These are phyloP conservation scores for Psilocybe cyanescens DNA, from an alignment of 768 basidiomycete species.

Conservation along the genomic window DNA sequence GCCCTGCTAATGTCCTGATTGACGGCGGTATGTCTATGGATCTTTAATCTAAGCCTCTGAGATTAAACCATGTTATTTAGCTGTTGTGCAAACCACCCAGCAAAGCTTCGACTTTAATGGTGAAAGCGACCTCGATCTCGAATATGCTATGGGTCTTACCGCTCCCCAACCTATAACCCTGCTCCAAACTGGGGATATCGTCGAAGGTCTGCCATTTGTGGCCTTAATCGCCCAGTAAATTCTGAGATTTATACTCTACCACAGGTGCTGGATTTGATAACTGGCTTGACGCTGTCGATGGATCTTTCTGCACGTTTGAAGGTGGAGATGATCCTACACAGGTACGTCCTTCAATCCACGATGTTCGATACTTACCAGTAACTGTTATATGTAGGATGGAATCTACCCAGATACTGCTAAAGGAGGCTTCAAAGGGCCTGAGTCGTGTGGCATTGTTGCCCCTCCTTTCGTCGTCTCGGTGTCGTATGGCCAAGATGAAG, in stretches of 20 bases:
- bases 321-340: conserved; percentile 45
- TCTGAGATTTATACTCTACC: not conserved
- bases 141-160: conserved; percentile 57
- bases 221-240: not conserved
- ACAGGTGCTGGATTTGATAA: conserved; percentile 50
- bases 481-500: conserved; percentile 39
- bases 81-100: conserved; percentile 45
- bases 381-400: conserved; percentile 14
- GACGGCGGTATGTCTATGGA: conserved; percentile 32
- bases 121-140: conserved; percentile 61
- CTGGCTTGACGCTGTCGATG: conserved; percentile 51
- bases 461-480: conserved; percentile 39
- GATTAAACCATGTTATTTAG: conserved; percentile 24
- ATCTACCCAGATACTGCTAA: conserved; percentile 25
- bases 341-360: conserved; percentile 21
- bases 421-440: conserved; percentile 33
- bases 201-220: conserved; percentile 32
- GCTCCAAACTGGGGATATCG: conserved; percentile 48
- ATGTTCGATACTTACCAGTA: not conserved
- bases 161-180: conserved; percentile 41
- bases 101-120: conserved; percentile 52
- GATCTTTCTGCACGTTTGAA: conserved; percentile 46
- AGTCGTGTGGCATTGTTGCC: conserved; percentile 39
- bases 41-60: not conserved
- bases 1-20: conserved; percentile 35